Conservation (phyloP, 441 rosid genomes). For the Erodium moschatum region DNA sequence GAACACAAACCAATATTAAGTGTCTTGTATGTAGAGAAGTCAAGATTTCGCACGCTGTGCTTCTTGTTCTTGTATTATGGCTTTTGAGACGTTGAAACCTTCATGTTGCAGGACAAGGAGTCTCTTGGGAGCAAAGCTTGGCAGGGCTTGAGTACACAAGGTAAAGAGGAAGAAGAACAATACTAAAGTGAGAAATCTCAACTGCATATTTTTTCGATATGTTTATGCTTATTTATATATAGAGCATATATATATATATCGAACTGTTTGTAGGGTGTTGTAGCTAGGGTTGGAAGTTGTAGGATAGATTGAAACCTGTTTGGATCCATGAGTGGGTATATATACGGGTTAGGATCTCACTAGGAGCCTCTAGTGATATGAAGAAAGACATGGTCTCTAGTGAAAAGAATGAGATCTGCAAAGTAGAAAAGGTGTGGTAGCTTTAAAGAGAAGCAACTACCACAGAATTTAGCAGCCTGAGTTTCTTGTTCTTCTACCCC, state of each 20-base stretch:
- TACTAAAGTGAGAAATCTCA: constrained; percentile 15
- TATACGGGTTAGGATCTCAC: not conserved
- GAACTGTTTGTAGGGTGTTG: not conserved
- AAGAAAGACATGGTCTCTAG: not conserved
- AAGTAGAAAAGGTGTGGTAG: not conserved
- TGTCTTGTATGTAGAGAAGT: too few relatives aligned
- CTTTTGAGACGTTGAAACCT: constrained; percentile 16
- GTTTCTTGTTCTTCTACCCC: not conserved
- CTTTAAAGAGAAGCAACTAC: not conserved
- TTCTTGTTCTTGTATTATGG: constrained; percentile 16
- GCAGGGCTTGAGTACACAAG: constrained; percentile 12
- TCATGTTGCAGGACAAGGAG: constrained; percentile 7
- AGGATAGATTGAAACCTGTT: too few relatives aligned
- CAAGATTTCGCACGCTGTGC: constrained; percentile 19
- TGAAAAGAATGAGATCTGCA: not conserved
- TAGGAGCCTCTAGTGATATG: not conserved
- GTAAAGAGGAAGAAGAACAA: constrained; percentile 15
- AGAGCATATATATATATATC: not conserved
- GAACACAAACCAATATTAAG: not conserved
- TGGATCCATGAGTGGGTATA: not conserved
- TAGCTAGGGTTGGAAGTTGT: too few relatives aligned
- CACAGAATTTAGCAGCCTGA: not conserved
- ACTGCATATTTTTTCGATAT: constrained; percentile 18
- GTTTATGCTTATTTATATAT: not conserved
- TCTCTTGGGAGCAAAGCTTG: constrained; percentile 17